Conservation (phyloP, 345 rosid species). For the Camelina neglecta region DNA sequence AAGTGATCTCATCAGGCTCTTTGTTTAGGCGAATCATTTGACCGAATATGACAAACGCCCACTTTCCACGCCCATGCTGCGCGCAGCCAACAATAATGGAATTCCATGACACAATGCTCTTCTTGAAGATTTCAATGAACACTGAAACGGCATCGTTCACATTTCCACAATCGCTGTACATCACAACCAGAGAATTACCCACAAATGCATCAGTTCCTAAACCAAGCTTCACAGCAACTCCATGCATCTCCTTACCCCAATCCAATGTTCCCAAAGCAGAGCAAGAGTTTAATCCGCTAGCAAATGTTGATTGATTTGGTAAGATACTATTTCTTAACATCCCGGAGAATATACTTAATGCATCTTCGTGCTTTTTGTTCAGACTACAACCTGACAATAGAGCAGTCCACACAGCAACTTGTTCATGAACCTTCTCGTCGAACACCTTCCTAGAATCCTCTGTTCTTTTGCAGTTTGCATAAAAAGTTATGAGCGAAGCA, state of each 20-base stretch:
- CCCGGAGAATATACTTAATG: slow-evolving; percentile 54
- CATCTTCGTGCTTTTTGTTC: slow-evolving; percentile 58
- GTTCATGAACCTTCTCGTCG: slow-evolving; percentile 44
- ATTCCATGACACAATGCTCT: slow-evolving; percentile 74
- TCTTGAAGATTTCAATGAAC: slow-evolving; percentile 51
- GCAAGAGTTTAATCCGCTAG: slow-evolving; percentile 69
- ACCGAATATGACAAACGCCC: slow-evolving; percentile 56
- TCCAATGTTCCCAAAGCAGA: slow-evolving; percentile 66
- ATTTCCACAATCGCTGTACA: slow-evolving; percentile 65
- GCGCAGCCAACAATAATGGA: slow-evolving; percentile 68
- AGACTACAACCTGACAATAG: slow-evolving; percentile 61
- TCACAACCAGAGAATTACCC: slow-evolving; percentile 68
- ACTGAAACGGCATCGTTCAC: slow-evolving; percentile 50
- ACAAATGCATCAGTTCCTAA: slow-evolving; percentile 59
- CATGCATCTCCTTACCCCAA: slow-evolving; percentile 69
- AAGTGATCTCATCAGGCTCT: slow-evolving; percentile 74
- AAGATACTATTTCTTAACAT: slow-evolving; percentile 57
- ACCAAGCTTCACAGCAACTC: slow-evolving; percentile 57
- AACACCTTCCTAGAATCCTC: slow-evolving; percentile 54
- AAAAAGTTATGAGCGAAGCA: slow-evolving; percentile 68
- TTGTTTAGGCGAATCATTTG: slow-evolving; percentile 61
- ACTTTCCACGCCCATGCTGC: slow-evolving; percentile 64
- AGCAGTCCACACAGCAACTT: slow-evolving; percentile 78
- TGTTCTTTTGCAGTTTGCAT: slow-evolving; percentile 60
- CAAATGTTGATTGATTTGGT: slow-evolving; percentile 79